Evolutionary conservation across 768 basidiomycete species (phyloP).

Genomic region (Suillus brevipes): DNA sequence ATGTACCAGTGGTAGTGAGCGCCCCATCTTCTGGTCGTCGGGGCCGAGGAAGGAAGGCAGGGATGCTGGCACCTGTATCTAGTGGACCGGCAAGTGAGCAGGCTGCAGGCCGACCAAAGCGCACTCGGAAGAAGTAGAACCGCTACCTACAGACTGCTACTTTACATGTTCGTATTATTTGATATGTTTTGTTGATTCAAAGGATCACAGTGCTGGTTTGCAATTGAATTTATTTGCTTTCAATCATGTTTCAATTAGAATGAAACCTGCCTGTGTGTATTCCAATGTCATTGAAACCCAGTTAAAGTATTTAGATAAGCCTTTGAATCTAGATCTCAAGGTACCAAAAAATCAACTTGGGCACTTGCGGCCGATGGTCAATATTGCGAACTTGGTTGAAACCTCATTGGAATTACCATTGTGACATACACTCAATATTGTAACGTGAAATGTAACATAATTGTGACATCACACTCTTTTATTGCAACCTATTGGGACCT

Average conservation of each 20-base stretch:
- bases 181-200: too few species aligned
- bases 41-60: background rate
- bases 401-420: background rate
- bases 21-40: background rate
- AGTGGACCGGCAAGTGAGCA: background rate
- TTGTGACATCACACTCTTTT: background rate
- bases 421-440: background rate
- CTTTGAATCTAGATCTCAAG: background rate
- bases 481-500: background rate
- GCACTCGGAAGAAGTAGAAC: background rate
- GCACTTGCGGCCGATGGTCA: background rate
- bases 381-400: background rate
- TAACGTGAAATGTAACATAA: background rate
- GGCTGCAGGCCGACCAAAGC: background rate
- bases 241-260: too few species aligned
- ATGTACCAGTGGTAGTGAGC: background rate
- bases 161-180: too few species aligned
- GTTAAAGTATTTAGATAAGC: background rate
- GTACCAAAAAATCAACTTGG: background rate
- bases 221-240: too few species aligned
- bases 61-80: background rate
- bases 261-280: too few species aligned
- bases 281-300: background rate
- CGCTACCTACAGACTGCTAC: too few species aligned
- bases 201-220: too few species aligned